Evolutionary conservation across 2,329 filamentous ascomycete genomes (phyloP).

Genomic region (Helicocarpus griseus): DNA sequence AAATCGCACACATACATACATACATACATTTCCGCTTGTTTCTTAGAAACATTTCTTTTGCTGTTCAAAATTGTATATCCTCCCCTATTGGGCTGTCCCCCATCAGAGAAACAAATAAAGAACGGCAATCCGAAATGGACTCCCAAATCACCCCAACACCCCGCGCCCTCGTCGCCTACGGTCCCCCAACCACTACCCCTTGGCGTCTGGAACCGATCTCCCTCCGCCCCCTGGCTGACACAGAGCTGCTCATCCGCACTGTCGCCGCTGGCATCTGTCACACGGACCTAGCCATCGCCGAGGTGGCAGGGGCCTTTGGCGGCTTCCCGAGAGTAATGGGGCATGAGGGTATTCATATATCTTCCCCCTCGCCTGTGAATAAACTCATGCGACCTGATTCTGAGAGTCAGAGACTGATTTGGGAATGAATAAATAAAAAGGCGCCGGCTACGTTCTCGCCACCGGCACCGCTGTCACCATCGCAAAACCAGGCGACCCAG

Average conservation of each 20-base stretch:
- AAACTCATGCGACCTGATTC: too few species aligned
- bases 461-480: slow-evolving; percentile 34
- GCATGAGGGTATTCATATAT: neutral
- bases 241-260: slow-evolving; percentile 26
- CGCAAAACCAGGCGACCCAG: slow-evolving; percentile 37
- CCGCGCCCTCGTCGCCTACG: neutral
- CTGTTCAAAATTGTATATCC: neutral
- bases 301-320: slow-evolving; percentile 10
- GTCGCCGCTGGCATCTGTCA: slow-evolving; percentile 27
- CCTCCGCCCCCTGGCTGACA: slow-evolving; percentile 3
- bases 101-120: neutral
- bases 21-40: too few species aligned
- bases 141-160: neutral
- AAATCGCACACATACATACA: too few species aligned
- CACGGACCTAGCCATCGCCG: slow-evolving; percentile 24
- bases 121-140: neutral
- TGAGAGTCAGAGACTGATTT: too few species aligned
- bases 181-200: neutral
- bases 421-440: slow-evolving; percentile 14
- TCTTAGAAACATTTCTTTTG: too few species aligned
- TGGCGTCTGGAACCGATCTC: neutral
- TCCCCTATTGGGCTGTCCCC: neutral
- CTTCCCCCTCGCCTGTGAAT: too few species aligned
- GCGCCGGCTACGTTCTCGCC: slow-evolving; percentile 41
- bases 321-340: slow-evolving; percentile 13